Conservation (phyloP, 441 rosid species). For the Gossypium lobatum region DNA sequence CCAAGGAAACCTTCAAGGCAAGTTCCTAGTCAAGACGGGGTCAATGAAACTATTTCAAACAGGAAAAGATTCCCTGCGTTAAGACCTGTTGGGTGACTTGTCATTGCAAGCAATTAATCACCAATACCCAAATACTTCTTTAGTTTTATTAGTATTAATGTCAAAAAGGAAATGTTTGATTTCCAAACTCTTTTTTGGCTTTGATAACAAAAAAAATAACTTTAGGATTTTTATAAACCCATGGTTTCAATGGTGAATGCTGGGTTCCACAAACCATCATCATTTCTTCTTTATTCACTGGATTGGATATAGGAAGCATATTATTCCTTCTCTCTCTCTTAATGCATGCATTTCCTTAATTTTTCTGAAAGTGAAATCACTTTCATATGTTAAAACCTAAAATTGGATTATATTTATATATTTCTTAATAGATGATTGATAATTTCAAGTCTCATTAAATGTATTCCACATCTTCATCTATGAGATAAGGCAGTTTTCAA, state of each 20-base stretch:
- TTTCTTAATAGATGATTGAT: too few species aligned
- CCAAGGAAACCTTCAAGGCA: slow-evolving; percentile 2
- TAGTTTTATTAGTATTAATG: not conserved
- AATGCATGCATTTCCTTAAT: not conserved
- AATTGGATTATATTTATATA: too few species aligned
- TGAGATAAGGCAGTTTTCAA: too few species aligned
- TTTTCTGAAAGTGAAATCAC: not conserved
- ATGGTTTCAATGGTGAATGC: not conserved
- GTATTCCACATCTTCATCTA: too few species aligned
- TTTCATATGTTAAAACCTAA: not conserved
- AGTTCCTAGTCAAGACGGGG: slow-evolving; percentile 5
- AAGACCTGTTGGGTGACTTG: not conserved
- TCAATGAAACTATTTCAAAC: not conserved
- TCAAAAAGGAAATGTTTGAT: not conserved
- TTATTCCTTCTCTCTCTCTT: not conserved
- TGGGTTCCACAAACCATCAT: not conserved
- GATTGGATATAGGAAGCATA: not conserved
- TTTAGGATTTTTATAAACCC: not conserved
- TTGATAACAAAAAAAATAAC: not conserved
- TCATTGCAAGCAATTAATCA: not conserved
- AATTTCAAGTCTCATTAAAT: too few species aligned
- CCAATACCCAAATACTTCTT: not conserved
- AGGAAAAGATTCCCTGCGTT: not conserved
- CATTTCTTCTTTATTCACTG: not conserved
- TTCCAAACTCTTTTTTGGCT: not conserved